Percentiles rank a stretch among this genome's conserved stretches.
These are phyloP conservation scores for Antrodiella citrinella DNA, from an alignment of 768 basidiomycete genomes.

Conservation along the genomic window DNA sequence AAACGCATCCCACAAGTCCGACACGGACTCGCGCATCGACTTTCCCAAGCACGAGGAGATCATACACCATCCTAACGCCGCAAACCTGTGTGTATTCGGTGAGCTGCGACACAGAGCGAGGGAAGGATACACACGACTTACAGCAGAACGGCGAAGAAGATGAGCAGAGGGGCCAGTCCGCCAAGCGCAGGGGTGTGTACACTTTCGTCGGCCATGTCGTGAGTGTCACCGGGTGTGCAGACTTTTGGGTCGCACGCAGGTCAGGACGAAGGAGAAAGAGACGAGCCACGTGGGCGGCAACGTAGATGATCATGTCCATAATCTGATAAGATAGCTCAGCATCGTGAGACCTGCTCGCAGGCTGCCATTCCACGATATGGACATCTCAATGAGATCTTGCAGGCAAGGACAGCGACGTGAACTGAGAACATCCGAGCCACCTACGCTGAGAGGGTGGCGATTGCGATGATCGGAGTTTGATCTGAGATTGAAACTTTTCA, in stretches of 20 bases:
- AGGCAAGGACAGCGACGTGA: neutral
- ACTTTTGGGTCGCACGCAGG: neutral
- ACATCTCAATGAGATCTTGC: neutral
- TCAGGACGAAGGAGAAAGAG: neutral
- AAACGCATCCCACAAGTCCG: conserved; percentile 40
- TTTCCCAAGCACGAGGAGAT: conserved; percentile 60
- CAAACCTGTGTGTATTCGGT: conserved; percentile 28
- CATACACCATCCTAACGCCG: conserved; percentile 54
- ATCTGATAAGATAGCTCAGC: neutral
- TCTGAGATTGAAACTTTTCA: too few species aligned
- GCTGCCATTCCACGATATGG: neutral
- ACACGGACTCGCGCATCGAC: conserved; percentile 35
- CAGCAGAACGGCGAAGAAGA: conserved; percentile 44
- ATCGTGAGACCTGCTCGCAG: neutral
- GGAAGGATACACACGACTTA: conserved; percentile 19
- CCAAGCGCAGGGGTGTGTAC: too few species aligned
- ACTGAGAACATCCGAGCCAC: too few species aligned
- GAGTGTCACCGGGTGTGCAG: neutral
- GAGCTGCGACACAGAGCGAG: neutral
- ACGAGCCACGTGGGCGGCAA: neutral
- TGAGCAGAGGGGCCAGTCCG: conserved; percentile 28
- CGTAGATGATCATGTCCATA: neutral
- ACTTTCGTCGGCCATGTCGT: conserved; percentile 17
- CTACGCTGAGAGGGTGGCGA: too few species aligned
- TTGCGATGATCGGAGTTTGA: too few species aligned